A percentile compares a stretch with the other conserved stretches of the same genome.
phyloP scores from a whole-genome alignment of 805 yeast genomes.

The Saccharomycopsis sp. region DNA sequence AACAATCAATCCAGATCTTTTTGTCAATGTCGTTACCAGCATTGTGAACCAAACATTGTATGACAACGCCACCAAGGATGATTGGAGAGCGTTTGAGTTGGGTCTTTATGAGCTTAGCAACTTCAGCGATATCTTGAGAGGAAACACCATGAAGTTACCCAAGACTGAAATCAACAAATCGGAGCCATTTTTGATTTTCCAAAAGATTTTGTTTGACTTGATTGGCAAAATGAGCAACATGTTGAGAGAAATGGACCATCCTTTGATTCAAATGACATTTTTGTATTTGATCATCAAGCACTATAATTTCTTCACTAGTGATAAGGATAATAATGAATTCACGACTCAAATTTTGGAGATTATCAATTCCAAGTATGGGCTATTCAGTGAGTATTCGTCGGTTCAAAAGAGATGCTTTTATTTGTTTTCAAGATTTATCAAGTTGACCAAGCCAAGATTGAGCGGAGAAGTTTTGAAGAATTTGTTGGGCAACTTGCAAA shows the following conservation, averaged over 20 bases:
- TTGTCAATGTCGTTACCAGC: slow-evolving; percentile 48
- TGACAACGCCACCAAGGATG: slow-evolving; percentile 25
- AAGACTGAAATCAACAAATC: slow-evolving; percentile 57
- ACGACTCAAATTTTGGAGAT: slow-evolving; percentile 59
- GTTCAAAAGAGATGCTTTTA: slow-evolving; percentile 89
- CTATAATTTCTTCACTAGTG: slow-evolving; percentile 42
- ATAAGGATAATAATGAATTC: slow-evolving; percentile 34
- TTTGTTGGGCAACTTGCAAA: slow-evolving; percentile 51
- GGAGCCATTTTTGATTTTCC: slow-evolving; percentile 53
- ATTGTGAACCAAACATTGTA: slow-evolving; percentile 46
- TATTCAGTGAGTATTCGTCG: slow-evolving; percentile 62
- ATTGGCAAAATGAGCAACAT: slow-evolving; percentile 28
- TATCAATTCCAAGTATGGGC: slow-evolving; percentile 73
- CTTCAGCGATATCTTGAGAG: slow-evolving; percentile 71
- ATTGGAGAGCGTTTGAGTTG: slow-evolving; percentile 81
- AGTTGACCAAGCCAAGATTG: slow-evolving; percentile 59
- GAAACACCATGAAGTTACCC: slow-evolving; percentile 63
- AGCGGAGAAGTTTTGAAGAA: slow-evolving; percentile 43
- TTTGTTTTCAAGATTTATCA: slow-evolving; percentile 73
- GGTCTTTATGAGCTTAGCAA: slow-evolving; percentile 77
- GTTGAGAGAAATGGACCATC: slow-evolving; percentile 49
- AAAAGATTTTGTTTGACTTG: slow-evolving; percentile 46
- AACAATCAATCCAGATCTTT: slow-evolving; percentile 49
- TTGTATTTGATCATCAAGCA: slow-evolving; percentile 83
- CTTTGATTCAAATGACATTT: slow-evolving; percentile 70